Evolutionary conservation across 208 protist species (phyloP).

Genomic region (Borovskyia barvae): DNA sequence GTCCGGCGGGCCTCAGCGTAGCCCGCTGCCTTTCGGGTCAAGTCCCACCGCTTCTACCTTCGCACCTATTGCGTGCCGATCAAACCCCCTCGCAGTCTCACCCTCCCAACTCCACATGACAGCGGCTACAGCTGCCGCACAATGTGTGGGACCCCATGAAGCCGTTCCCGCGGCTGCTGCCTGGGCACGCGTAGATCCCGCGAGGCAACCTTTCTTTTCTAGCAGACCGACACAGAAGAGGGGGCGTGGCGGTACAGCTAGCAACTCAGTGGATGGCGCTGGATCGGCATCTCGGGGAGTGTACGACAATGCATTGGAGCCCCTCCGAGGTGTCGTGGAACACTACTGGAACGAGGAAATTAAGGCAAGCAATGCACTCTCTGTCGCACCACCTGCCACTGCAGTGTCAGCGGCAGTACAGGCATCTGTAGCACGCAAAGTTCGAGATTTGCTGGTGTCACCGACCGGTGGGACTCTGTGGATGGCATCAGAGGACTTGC

Average conservation of each 20-base stretch:
- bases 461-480: constrained; percentile 13
- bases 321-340: constrained; percentile 50
- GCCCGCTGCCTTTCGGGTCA: no score
- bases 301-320: constrained; percentile 35
- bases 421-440: no score
- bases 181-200: constrained; percentile 26
- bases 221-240: not conserved
- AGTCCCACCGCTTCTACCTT: not conserved
- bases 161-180: constrained; percentile 11
- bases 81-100: constrained; percentile 37
- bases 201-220: constrained; percentile 25
- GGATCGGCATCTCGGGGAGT: not conserved
- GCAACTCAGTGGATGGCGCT: not conserved
- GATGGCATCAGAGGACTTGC: no score
- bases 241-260: not conserved
- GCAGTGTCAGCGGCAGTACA: no score
- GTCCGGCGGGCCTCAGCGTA: no score
- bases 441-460: constrained; percentile 8
- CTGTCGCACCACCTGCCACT: no score
- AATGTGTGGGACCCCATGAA: not conserved
- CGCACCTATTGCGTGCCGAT: not conserved
- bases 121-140: not conserved
- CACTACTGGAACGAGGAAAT: constrained; percentile 32
- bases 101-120: constrained; percentile 18
- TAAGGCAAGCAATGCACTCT: no score